A percentile compares a stretch with the other conserved stretches of the same genome.
Evolutionary conservation across 2,329 filamentous ascomycete species (phyloP).

Genomic region (Ophiostoma pallidulum): DNA sequence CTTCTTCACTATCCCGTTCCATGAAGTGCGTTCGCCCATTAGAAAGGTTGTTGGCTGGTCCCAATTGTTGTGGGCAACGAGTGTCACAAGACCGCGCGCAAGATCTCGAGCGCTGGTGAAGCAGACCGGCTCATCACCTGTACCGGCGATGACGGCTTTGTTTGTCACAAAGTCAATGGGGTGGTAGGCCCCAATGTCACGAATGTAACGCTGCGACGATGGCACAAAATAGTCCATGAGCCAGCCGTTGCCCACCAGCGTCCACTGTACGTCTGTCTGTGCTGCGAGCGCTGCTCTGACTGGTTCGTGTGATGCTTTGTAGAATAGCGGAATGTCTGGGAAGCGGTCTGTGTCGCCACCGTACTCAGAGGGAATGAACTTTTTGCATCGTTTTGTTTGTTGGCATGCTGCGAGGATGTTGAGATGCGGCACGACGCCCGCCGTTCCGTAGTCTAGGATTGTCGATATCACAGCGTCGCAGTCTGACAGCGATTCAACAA

Average conservation of each 20-base stretch:
- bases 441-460: background rate
- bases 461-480: conserved; percentile 10
- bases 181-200: conserved; percentile 2
- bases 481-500: background rate
- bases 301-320: background rate
- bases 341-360: conserved; percentile 3
- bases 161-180: background rate
- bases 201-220: conserved; percentile 3
- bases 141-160: background rate
- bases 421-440: conserved; percentile 1
- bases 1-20: conserved; percentile 1
- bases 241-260: conserved; percentile 8
- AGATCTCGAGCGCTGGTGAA: conserved; percentile 8
- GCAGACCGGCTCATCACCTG: conserved; percentile 2
- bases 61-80: conserved; percentile 1
- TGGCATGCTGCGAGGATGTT: conserved; percentile 7
- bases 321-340: background rate
- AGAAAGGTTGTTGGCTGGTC: background rate
- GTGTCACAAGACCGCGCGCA: background rate
- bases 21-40: conserved; percentile 4
- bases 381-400: background rate
- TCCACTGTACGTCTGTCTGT: conserved; percentile 6
- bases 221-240: conserved; percentile 11
- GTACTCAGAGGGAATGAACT: conserved; percentile 6
- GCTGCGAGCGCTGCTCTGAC: conserved; percentile 5